A percentile compares a stretch with the other conserved stretches of the same genome.
Conservation (phyloP, 23 red algal genomes). For the Gracilariopsis chorda region DNA sequence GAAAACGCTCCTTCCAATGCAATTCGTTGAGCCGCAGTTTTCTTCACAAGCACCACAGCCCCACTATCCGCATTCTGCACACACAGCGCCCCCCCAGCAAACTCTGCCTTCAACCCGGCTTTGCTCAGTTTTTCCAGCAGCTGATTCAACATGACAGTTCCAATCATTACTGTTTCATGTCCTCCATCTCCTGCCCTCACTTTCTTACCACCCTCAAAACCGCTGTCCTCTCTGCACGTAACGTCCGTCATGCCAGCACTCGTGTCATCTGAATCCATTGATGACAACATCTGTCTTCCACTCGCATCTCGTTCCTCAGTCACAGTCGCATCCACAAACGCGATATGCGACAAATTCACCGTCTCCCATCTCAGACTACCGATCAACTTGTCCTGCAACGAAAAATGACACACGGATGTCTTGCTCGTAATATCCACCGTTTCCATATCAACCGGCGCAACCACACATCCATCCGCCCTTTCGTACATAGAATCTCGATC, state of each 20-base stretch:
- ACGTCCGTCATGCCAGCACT: not conserved
- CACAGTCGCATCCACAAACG: constrained; percentile 55
- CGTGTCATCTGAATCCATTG: not conserved
- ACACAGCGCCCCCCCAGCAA: constrained; percentile 87
- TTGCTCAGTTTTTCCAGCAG: constrained; percentile 79
- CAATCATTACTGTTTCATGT: constrained; percentile 80
- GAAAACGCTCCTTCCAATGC: constrained; percentile 79
- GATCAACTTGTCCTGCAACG: constrained; percentile 72
- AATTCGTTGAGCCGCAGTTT: constrained; percentile 64
- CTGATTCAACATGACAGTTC: constrained; percentile 80
- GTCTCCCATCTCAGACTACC: constrained; percentile 44
- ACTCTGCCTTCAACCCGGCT: constrained; percentile 75
- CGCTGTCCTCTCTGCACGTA: not conserved
- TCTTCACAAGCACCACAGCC: constrained; percentile 82
- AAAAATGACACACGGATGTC: constrained; percentile 72
- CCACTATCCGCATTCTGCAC: constrained; percentile 76
- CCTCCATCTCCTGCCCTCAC: not conserved
- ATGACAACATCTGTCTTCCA: not conserved
- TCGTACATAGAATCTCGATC: not conserved
- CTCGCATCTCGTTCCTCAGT: not conserved
- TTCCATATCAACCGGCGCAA: constrained; percentile 63
- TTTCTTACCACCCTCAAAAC: not conserved
- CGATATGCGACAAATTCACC: constrained; percentile 66
- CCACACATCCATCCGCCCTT: constrained; percentile 11
- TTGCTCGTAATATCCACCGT: constrained; percentile 81